Evolutionary conservation across 1,284 basidiomycete genomes (phyloP), one percentile per base, ranked within the genome.

Genomic region (Tilletia caries): DNA sequence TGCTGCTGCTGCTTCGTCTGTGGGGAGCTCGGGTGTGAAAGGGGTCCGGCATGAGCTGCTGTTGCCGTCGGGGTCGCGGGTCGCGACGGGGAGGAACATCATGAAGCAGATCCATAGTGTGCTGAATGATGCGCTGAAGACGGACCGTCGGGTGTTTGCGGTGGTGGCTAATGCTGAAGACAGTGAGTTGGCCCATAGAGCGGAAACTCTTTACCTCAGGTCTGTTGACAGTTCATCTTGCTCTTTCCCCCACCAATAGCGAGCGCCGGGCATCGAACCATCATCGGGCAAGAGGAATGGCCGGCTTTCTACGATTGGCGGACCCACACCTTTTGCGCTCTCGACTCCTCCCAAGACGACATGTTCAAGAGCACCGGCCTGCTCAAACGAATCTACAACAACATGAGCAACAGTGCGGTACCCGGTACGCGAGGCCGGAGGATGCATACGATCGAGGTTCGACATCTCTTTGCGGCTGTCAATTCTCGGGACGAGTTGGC

Each of bases 281-380:
- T 62, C 29, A 62, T 62, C 58, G 58, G 58, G 15, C 58, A 25
- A n/a, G 58, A 62, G 15, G 32, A 33, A 20, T 62, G 58, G 58
- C 58, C 58, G 2, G 58, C 32, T 10, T 62, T 62, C 58, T 62
- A 62, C 32, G 58, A 62, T 23, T 62, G 58, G 58, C 58, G 58
- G 15, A 62, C 58, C 1, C 32, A n/a, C 6, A 10, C 18, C 29
- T 34, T 62, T 8, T 13, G 10, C 20, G 58, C 58, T 5, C 18
- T 50, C n/a, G 58, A 20, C 27, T 32, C 20, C 27, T 27, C 27
- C 18, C 27, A 62, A 2, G 58, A 34, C 29, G 29, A 33, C 18
- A 18, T 54, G 18, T 54, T 54, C 52, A 20, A 3, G 12, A 60
- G 54, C 54, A 60, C 13, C 54, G 20, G 54, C 8, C 54, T 60